Base-by-base conservation (phyloP, 345 rosid genomes). In the Dipteronia dyeriana region DNA sequence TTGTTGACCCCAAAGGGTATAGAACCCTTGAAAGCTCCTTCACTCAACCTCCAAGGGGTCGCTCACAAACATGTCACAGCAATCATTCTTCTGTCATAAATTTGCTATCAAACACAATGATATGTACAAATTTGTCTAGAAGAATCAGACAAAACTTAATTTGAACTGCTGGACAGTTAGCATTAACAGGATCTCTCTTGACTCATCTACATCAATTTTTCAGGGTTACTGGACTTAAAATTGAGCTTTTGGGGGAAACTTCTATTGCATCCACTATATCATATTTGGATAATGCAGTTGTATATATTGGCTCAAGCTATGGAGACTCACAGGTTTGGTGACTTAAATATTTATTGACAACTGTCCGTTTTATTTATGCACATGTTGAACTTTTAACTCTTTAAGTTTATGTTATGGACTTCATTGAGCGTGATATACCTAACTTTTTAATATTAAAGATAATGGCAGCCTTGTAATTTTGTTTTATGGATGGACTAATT, bases 201-300 rank as follows among this genome's bases (percentile, higher is more conserved):
- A 43, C n/a, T 70, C 25, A 61, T 78, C 68, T 66, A 31, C 67
- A 65, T 80, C 73, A 75, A 23, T 77, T 22, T 67, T 86, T 77
- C 82, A 96, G 97, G 91, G 98, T 96, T 74, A 91, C 97, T 60
- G 98, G 97, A 64, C 95, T 96, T 53, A 94, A 92, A 87, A 92
- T 92, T 53, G 98, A 96, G 90, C 95, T 88, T 53, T 80, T 94
- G 87, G 99, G 99, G 49, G 99, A 96, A 81, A 96, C 99, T 13
- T 96, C 98, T 65, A 90, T 92, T 80, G 97, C 97, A 67, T 94
- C 98, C 60, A 91, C 89, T 14, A 93, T 95, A 83, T 91, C 99
- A 23, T 93, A 92, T 82, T 91, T 95, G 45, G 99, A 91, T 85
- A 95, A 93, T 79, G 99, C 93, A 70, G 81, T 89, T 78, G 94